These are phyloP conservation scores for Chenopodium berlandieri DNA, from an alignment of 148 eudicot genomes.

Conservation along the genomic window DNA sequence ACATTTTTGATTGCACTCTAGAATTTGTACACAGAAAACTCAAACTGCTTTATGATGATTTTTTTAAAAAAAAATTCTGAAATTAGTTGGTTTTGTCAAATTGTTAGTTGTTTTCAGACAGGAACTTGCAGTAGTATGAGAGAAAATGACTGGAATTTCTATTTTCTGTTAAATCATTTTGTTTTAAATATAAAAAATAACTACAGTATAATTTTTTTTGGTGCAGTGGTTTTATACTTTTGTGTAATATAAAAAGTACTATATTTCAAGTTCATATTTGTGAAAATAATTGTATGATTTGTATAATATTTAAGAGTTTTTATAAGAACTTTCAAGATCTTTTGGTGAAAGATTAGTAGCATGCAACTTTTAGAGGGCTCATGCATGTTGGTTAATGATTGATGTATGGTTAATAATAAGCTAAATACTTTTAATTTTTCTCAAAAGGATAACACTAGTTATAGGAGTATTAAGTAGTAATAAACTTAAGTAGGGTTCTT, in stretches of 20 bases:
- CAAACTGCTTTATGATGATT: slow-evolving; percentile 20
- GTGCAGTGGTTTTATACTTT: neutral
- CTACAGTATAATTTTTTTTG: too few relatives aligned
- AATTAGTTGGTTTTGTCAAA: slow-evolving; percentile 17
- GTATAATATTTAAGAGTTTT: neutral
- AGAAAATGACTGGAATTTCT: slow-evolving; percentile 10
- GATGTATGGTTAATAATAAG: neutral
- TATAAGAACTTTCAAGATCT: neutral
- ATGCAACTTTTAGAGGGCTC: neutral
- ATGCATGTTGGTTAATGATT: neutral
- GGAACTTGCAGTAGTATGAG: slow-evolving; percentile 20
- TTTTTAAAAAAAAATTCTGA: neutral
- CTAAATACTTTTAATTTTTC: neutral
- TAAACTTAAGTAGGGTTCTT: too few relatives aligned
- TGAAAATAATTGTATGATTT: neutral
- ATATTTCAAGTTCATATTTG: neutral
- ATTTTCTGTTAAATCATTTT: neutral
- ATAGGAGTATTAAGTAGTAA: too few relatives aligned
- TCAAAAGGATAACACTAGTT: neutral
- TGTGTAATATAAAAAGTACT: neutral
- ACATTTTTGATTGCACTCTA: slow-evolving; percentile 29
- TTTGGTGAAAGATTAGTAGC: neutral
- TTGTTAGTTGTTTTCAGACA: slow-evolving; percentile 18
- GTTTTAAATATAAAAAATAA: neutral
- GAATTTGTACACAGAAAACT: slow-evolving; percentile 7